Evolutionary conservation across 805 yeast genomes (phyloP), one percentile per base, ranked within the genome.

Genomic region (Wickerhamiella vanderwaltii): DNA sequence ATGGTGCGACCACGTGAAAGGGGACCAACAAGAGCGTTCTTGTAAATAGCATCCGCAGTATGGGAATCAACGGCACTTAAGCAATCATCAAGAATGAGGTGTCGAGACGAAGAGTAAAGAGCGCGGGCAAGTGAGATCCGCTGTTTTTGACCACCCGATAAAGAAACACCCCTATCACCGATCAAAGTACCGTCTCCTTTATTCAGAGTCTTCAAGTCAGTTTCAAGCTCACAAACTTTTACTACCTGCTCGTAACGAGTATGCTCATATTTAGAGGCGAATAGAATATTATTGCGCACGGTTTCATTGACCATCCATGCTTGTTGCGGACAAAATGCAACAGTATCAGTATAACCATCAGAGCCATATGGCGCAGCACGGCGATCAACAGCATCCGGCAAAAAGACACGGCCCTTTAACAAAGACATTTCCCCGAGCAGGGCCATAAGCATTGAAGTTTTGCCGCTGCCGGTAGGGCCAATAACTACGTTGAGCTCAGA

Each of bases 391-490:
- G 72, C 71, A 44, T 87, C 87, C 2, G 96, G 96, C 37, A 88
- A 69, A 55, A 69, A 79, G 11, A 86, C 83, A 29, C 71, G 67
- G 55, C 95, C 96, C 5, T 61, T 56, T 9, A 66, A 51, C 39
- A 78, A 60, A 43, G 79, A 77, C 97, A 91, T 88, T 64, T 88
- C 98, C 57, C 98, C 98, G 30, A 88, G 68, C 40, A 88, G 66
- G 4, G 95, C 97, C 69, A 88, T 68, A 46, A 91, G 66, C 48
- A 91, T 63, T 0, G 97, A 87, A 2, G 95, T 81, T 60, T 88
- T 88, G 62, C 98, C 98, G 1, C 94, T 64, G 45, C 98, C 97
- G 16, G 97, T 88, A 6, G 95, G 79, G 19, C 98, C 98, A 51
- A 85, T 73, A 47, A 88, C 69, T 13, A 88, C 85, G 51, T 85